These are phyloP conservation scores for Castanospermum australe DNA, from an alignment of 306 rosid species.

Conservation along the genomic window DNA sequence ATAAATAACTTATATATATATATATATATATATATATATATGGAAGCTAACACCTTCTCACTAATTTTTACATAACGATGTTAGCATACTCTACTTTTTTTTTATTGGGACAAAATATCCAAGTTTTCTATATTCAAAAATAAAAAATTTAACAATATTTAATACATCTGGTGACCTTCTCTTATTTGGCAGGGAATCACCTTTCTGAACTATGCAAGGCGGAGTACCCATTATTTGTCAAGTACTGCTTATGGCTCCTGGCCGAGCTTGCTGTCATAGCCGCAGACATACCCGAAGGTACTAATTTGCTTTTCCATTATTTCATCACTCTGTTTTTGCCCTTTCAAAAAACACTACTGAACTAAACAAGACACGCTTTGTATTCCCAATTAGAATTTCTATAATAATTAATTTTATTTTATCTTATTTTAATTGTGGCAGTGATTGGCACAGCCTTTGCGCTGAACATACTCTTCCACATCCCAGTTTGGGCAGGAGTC, in stretches of 20 bases:
- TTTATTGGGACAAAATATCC: too few species aligned
- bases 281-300: slow-evolving; percentile 94
- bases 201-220: slow-evolving; percentile 80
- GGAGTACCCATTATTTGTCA: slow-evolving; percentile 69
- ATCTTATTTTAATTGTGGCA: slow-evolving; percentile 38
- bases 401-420: neutral
- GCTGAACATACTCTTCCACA: slow-evolving; percentile 66
- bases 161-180: too few species aligned
- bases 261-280: slow-evolving; percentile 88
- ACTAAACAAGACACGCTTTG: neutral
- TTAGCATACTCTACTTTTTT: too few species aligned
- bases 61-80: too few species aligned
- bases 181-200: slow-evolving; percentile 88
- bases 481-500: slow-evolving; percentile 89
- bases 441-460: slow-evolving; percentile 95
- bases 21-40: too few species aligned
- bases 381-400: neutral
- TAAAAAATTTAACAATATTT: too few species aligned
- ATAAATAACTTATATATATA: too few species aligned
- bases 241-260: slow-evolving; percentile 77
- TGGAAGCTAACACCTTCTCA: too few species aligned
- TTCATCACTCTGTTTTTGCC: neutral
- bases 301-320: neutral
- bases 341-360: neutral
- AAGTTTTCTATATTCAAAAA: too few species aligned